Percentiles rank a stretch among this genome's conserved stretches.
phyloP scores from a whole-genome alignment of 768 basidiomycete species.

The Mycena alexandri region DNA sequence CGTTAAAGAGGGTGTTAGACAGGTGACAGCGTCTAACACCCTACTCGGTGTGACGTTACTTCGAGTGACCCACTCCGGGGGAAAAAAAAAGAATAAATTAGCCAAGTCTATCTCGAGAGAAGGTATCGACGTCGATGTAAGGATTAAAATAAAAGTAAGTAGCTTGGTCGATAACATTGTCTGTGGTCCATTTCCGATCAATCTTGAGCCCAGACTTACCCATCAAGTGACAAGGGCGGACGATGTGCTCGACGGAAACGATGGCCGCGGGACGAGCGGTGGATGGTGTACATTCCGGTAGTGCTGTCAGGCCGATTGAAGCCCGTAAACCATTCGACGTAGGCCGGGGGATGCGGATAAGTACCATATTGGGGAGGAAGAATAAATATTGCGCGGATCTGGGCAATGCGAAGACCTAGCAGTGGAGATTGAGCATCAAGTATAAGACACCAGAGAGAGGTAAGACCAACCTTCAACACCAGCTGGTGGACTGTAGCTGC shows the following conservation, averaged over 20 bases:
- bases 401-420: conserved; percentile 39
- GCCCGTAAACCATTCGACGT: conserved; percentile 46
- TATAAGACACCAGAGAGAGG: not conserved
- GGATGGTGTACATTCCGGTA: conserved; percentile 39
- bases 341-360: conserved; percentile 36
- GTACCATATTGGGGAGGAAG: conserved; percentile 33
- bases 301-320: conserved; percentile 31
- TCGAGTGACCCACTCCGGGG: too few relatives aligned
- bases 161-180: conserved; percentile 38
- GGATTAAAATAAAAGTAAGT: conserved; percentile 32
- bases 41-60: too few relatives aligned
- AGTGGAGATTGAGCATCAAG: not conserved
- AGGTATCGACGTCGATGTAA: conserved; percentile 37
- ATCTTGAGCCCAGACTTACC: conserved; percentile 28
- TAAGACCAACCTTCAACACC: conserved; percentile 10
- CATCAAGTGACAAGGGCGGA: conserved; percentile 39
- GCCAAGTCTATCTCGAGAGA: conserved; percentile 4
- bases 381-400: conserved; percentile 39
- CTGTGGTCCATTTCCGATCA: conserved; percentile 35
- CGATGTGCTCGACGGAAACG: conserved; percentile 32
- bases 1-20: too few relatives aligned
- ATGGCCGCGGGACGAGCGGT: conserved; percentile 38
- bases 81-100: not conserved
- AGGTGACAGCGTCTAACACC: too few relatives aligned
- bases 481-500: conserved; percentile 3